These are phyloP conservation scores for Kazachstania viticola DNA, from an alignment of 805 yeast genomes.

Conservation along the genomic window DNA sequence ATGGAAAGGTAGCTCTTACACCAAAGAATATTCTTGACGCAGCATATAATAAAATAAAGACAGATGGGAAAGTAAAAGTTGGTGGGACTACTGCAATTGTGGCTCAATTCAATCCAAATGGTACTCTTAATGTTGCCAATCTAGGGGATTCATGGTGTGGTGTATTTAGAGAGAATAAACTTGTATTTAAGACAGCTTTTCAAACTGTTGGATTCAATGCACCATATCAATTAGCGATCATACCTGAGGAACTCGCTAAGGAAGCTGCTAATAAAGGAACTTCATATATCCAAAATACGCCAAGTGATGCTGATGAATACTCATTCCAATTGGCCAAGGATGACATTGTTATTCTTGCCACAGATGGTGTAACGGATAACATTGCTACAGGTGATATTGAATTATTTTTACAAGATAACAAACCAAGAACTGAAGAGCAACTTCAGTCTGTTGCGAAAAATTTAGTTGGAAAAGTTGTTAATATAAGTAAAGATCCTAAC, in stretches of 20 bases:
- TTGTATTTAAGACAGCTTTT: slow-evolving; percentile 55
- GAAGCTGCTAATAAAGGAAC: slow-evolving; percentile 45
- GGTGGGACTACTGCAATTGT: slow-evolving; percentile 93
- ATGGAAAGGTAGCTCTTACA: slow-evolving; percentile 7
- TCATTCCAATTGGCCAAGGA: slow-evolving; percentile 52
- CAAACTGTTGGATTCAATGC: slow-evolving; percentile 87
- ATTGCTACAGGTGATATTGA: slow-evolving; percentile 63
- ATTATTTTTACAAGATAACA: slow-evolving; percentile 46
- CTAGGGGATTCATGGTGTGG: slow-evolving; percentile 95
- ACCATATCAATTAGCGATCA: slow-evolving; percentile 80
- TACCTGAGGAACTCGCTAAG: slow-evolving; percentile 50
- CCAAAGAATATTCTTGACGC: slow-evolving; percentile 40
- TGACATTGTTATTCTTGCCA: slow-evolving; percentile 75
- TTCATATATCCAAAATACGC: slow-evolving; percentile 59
- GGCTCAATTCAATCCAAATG: slow-evolving; percentile 51
- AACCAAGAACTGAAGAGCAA: slow-evolving; percentile 15
- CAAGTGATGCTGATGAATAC: slow-evolving; percentile 57
- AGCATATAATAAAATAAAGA: slow-evolving; percentile 45
- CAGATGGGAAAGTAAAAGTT: slow-evolving; percentile 55
- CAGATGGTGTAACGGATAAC: slow-evolving; percentile 92
- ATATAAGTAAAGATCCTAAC: slow-evolving; percentile 57
- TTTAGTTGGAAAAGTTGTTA: slow-evolving; percentile 57
- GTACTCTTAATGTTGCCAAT: slow-evolving; percentile 54
- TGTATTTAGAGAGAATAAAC: slow-evolving; percentile 53
- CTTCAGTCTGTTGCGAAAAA: slow-evolving; percentile 38